Conservation (phyloP, 257 asterid genomes). For the Solanum rostratum region DNA sequence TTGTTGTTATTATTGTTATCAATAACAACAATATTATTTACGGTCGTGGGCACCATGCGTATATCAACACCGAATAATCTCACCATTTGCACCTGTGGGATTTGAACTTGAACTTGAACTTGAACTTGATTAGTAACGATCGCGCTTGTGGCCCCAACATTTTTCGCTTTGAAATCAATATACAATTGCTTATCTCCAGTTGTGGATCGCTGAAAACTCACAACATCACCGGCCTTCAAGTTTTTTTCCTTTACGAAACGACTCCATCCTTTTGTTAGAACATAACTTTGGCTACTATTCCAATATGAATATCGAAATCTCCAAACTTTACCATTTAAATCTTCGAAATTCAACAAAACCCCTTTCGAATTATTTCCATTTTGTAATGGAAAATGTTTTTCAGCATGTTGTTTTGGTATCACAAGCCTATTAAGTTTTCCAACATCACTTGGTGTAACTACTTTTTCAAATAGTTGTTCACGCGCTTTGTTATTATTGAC, state of each 20-base stretch:
- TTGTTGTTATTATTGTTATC: constrained; percentile 7
- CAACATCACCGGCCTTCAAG: constrained; percentile 63
- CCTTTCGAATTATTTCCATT: constrained; percentile 40
- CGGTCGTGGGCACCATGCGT: constrained; percentile 19
- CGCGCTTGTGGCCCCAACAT: not conserved
- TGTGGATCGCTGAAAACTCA: constrained; percentile 44
- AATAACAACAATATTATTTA: not conserved
- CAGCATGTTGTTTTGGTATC: constrained; percentile 76
- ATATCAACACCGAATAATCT: constrained; percentile 72
- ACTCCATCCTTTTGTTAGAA: constrained; percentile 82
- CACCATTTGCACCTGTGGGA: constrained; percentile 22
- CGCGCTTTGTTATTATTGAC: constrained; percentile 13
- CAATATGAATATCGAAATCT: constrained; percentile 74
- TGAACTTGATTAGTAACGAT: not conserved
- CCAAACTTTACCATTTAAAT: constrained; percentile 64
- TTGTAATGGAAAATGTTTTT: constrained; percentile 56
- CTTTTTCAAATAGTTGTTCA: constrained; percentile 64
- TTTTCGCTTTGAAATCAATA: constrained; percentile 49
- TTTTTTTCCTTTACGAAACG: constrained; percentile 75
- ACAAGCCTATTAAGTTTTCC: constrained; percentile 67
- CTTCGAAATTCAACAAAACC: constrained; percentile 54
- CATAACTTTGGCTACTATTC: constrained; percentile 88
- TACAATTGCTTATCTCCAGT: constrained; percentile 48
- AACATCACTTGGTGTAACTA: constrained; percentile 83
- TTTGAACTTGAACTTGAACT: not conserved